Evolutionary conservation across 139 green algal genomes (phyloP).

Genomic region (Micractinium conductrix): DNA sequence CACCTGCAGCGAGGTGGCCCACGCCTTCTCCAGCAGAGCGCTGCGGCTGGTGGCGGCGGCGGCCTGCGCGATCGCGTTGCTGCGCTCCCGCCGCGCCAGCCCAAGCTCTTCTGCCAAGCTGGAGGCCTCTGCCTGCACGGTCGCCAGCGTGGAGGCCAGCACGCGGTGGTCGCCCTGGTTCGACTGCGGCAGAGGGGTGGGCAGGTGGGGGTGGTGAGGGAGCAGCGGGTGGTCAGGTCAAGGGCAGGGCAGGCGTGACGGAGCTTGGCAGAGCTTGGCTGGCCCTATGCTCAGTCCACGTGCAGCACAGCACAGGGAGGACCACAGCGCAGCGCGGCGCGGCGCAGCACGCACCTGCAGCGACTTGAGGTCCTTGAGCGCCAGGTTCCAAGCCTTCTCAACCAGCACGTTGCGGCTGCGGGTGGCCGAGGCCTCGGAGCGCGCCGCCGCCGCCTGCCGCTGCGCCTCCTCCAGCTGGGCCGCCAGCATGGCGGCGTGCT

Average conservation of each 20-base stretch:
- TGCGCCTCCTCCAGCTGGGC: not conserved
- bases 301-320: not conserved
- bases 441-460: not conserved
- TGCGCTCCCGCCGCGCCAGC: conserved; percentile 1
- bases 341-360: no score
- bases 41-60: not conserved
- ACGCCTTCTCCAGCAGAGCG: conserved; percentile 22
- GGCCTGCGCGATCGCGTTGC: not conserved
- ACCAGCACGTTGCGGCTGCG: conserved; percentile 20
- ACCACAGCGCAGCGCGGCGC: no score
- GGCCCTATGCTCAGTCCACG: not conserved
- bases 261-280: not conserved
- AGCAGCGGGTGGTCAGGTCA: not conserved
- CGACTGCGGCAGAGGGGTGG: not conserved
- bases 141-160: not conserved
- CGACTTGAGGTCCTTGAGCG: not conserved
- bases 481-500: not conserved
- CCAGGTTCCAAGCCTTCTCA: not conserved
- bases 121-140: not conserved
- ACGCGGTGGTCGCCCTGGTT: not conserved
- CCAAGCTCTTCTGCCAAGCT: conserved; percentile 12
- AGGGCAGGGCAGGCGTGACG: not conserved
- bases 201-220: no score
- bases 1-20: conserved; percentile 19
- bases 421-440: not conserved